Conservation (phyloP, 2,329 filamentous ascomycete species). For the Teratosphaeria gauchensis region DNA sequence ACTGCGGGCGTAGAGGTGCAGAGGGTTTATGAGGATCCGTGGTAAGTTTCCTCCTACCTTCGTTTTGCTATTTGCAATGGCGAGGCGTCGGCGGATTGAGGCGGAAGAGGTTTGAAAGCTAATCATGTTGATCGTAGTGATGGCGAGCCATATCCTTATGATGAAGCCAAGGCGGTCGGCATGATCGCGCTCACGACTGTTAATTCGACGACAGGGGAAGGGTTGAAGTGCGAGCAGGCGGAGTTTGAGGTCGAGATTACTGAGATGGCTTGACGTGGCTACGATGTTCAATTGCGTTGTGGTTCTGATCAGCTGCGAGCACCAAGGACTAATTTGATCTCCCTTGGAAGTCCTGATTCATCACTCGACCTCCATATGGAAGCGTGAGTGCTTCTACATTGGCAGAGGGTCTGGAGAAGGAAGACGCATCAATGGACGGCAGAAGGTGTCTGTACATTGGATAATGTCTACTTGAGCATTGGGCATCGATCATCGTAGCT, state of each 20-base stretch:
- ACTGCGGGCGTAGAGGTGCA: conserved; percentile 9
- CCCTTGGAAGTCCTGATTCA: no score
- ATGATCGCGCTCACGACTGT: conserved; percentile 6
- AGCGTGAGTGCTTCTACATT: no score
- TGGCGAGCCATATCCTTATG: conserved; percentile 12
- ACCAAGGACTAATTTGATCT: no score
- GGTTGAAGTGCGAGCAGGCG: conserved; percentile 8
- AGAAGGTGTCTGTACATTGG: no score
- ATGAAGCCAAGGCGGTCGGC: conserved; percentile 14
- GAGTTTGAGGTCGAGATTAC: conserved; percentile 11
- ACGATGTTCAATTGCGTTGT: no score
- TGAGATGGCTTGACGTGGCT: conserved; percentile 1
- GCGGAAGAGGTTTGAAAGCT: neutral
- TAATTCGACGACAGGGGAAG: conserved; percentile 7
- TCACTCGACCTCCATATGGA: no score
- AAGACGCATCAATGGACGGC: no score
- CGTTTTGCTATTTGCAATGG: neutral
- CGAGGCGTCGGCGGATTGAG: neutral
- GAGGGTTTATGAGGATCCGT: conserved; percentile 13
- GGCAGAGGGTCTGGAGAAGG: no score
- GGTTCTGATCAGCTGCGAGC: no score
- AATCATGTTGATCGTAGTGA: neutral
- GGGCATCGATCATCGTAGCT: no score
- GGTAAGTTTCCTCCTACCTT: conserved; percentile 10
- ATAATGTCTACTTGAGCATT: no score